Evolutionary conservation across 768 basidiomycete genomes (phyloP), one percentile per base, ranked within the genome.

Genomic region (Boletus vinaceobasis): DNA sequence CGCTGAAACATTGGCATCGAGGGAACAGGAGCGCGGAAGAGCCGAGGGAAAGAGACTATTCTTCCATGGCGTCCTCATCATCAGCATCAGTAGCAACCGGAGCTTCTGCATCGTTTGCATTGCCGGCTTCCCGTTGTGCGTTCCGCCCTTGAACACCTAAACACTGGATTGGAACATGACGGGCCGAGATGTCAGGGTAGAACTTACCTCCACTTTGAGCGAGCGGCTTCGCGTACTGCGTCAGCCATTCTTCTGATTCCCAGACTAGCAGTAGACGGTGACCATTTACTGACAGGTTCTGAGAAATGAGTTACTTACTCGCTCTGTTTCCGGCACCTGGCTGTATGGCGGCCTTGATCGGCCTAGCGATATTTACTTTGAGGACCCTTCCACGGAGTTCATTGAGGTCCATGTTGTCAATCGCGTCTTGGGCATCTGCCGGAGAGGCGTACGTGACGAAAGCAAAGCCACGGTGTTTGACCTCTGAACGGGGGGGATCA

Each of bases 381-480:
- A 90, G 73, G 48, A 88, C 86, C 55, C 81, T 82, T 47, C 86
- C 92, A 47, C 76, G 79, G 55, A 90, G 77, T 68, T 95, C 94
- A 65, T 96, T 97, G 72, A 95, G 75, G 72, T 98, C 94, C 91
- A 94, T 98, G 74, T 98, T 98, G 77, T 98, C 96, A 57, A 98
- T 96, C 29, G 96, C 96, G 69, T 98, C 95, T 66, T 91, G 88
- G 5, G 96, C 94, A 71, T 96, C 93, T 23, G 81, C 80, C 9
- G 88, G 68, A 7, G 86, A 87, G 11, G 84, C 74, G 68, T 83
- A 98, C 2, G 93, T 94, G 45, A 98, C 83, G 67, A 98, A 98
- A 9, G 87, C 96, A 74, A 94, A 98, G 10, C 95, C 96, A 43
- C 93, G 85, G 70, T 93, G 91, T 74, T 89, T 92, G n/a, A 73